Conservation (phyloP, 2,329 filamentous ascomycete species). For the Epichloe aotearoae region DNA sequence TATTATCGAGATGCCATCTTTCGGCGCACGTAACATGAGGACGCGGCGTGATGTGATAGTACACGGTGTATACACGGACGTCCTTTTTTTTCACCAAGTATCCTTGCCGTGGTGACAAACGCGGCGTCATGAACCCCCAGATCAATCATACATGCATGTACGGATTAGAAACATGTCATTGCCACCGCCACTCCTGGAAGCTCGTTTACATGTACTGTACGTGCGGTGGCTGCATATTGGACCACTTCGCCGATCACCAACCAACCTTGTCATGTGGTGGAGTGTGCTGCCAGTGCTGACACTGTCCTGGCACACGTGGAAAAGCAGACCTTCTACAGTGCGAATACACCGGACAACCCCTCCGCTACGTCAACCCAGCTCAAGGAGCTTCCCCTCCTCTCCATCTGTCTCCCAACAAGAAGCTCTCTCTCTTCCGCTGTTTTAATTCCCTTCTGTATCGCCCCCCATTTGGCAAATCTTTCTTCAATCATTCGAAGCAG, state of each 20-base stretch:
- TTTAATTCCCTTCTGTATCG: too few species aligned
- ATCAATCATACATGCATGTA: too few species aligned
- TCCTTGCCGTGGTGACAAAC: too few species aligned
- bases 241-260: background rate
- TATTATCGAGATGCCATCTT: conserved; percentile 71
- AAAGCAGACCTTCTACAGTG: conserved; percentile 9
- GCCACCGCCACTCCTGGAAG: conserved; percentile 1
- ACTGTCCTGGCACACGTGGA: background rate
- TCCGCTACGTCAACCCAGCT: conserved; percentile 10
- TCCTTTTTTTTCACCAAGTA: too few species aligned
- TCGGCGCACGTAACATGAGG: conserved; percentile 14
- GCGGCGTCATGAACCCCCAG: too few species aligned
- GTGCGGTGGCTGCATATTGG: background rate
- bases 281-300: background rate
- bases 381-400: conserved; percentile 11
- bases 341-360: conserved; percentile 1
- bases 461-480: too few species aligned
- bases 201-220: background rate
- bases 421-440: background rate
- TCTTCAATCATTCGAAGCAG: background rate
- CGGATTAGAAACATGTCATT: background rate
- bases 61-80: background rate
- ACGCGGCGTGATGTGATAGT: background rate
- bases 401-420: conserved; percentile 2
- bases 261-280: background rate